Evolutionary conservation across 768 basidiomycete species (phyloP), one percentile per base, ranked within the genome.

Genomic region (Boletus bicolor): DNA sequence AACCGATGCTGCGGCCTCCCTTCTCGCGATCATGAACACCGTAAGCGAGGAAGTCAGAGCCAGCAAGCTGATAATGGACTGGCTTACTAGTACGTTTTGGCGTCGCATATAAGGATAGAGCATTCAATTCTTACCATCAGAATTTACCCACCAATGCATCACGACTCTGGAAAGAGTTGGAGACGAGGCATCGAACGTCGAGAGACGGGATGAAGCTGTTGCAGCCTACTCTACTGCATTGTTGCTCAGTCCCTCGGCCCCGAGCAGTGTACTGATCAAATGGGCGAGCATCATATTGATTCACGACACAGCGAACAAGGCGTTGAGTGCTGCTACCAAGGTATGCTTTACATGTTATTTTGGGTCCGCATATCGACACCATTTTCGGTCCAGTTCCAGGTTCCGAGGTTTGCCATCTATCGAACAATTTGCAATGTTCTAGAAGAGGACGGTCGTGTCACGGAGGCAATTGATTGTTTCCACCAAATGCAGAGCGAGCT

Each of bases 51-150:
- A 32, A 2, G 30, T 44, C 4, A 34, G 37, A 14, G 35, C 28
- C 1, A 41, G 53, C 24, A 28, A 10, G 10, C 9, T 30, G 1
- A 15, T 49, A 4, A 17, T 43, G 11, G 39, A 54, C n/a, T 62
- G 60, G 61, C 11, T 57, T 24, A 2, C 43, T 4, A 38, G 61
- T 58, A 14, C 32, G 53, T 54, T 19, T 43, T 5, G 2, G 15
- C 7, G 3, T 48, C 8, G 2, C 2, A 17, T 1, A 1, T 3
- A 0, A 15, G 1, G 1, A 15, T 8, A 28, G 2, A 28, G 4
- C 9, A 12, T 11, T 44, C 0, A 28, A 42, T 38, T 4, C 11
- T 11, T 34, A 0, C 26, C 12, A 11, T 30, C 24, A 62, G 61
- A 42, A 7, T 62, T 62, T 30, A 37, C 32, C 4, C 3, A 30